Evolutionary conservation across 805 yeast species (phyloP), one percentile per base, ranked within the genome.

Genomic region (Suhomyces sp.): DNA sequence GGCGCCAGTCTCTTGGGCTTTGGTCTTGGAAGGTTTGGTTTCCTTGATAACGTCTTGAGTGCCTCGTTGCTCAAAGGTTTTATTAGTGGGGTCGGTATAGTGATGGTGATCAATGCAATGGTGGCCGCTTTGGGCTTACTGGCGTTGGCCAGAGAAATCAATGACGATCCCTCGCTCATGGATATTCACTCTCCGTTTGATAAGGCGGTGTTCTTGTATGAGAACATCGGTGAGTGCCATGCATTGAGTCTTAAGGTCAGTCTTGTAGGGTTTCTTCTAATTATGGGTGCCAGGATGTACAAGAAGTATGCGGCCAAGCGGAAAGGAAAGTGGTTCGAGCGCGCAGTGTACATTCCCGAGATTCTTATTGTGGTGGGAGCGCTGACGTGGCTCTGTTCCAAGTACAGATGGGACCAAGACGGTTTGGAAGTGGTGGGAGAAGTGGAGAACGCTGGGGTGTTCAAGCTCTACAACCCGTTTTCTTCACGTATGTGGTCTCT

Each of bases 261-360:
- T 49, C 52, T 78, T 1, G 54, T 71, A 1, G 78, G 87, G 1
- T 79, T 91, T 48, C 43, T 87, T 12, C 50, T 82, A 12, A 57
- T 71, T 2, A 60, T 82, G 53, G 72, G 82, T 20, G 46, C 69
- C 1, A 44, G 78, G 21, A 77, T 78, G 57, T 69, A 73, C 50
- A 71, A 69, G 57, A 60, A 75, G 25, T 58, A 66, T 47, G 68
- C 68, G 3, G 52, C 61, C 3, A 55, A 57, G 19, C 52, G 49
- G 12, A 47, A 49, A 5, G 55, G 52, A 17, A 58, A 47, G 10
- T 47, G 55, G 52, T 54, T 51, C 50, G 53, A 75, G 35, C 68
- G 74, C 52, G 76, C 82, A 9, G 77, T 84, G 0, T 87, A 86
- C 53, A 67, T 94, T 29, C 98, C 99, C 0, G 98, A 93, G 57